Evolutionary conservation across 2,329 filamentous ascomycete species (phyloP).

Genomic region (Stachybotrys elegans): DNA sequence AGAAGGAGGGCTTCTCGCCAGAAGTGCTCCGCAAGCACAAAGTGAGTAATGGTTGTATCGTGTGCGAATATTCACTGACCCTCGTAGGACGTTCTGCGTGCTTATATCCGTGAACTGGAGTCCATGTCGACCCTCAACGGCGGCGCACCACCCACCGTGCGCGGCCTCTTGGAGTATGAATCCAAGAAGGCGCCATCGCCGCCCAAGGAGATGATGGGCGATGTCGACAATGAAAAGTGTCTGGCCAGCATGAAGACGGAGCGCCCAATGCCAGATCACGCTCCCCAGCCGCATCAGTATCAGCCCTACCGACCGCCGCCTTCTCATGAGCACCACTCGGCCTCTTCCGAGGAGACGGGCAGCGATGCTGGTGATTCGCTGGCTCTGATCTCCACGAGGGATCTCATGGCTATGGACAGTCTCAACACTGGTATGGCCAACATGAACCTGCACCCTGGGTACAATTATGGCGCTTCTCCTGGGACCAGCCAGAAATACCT

Average conservation of each 20-base stretch:
- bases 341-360: constrained; percentile 30
- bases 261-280: constrained; percentile 27
- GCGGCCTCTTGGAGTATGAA: constrained; percentile 47
- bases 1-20: constrained; percentile 52
- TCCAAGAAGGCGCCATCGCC: constrained; percentile 23
- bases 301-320: constrained; percentile 9
- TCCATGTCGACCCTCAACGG: constrained; percentile 38
- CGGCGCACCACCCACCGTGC: constrained; percentile 42
- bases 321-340: constrained; percentile 30
- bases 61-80: neutral
- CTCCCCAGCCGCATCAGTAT: constrained; percentile 10
- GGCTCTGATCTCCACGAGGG: constrained; percentile 49
- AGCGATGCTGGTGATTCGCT: constrained; percentile 29
- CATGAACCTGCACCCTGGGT: constrained; percentile 32
- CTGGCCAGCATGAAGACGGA: constrained; percentile 33
- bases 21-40: constrained; percentile 52
- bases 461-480: constrained; percentile 31
- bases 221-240: constrained; percentile 35
- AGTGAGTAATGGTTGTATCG: constrained; percentile 31
- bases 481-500: constrained; percentile 27
- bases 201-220: constrained; percentile 30
- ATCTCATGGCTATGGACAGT: constrained; percentile 44
- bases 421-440: constrained; percentile 35
- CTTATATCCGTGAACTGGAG: constrained; percentile 57
- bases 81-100: constrained; percentile 51